A percentile compares a stretch with the other conserved stretches of the same genome.
These are phyloP conservation scores for Firmiana major DNA, from an alignment of 345 rosid genomes.

Conservation along the genomic window DNA sequence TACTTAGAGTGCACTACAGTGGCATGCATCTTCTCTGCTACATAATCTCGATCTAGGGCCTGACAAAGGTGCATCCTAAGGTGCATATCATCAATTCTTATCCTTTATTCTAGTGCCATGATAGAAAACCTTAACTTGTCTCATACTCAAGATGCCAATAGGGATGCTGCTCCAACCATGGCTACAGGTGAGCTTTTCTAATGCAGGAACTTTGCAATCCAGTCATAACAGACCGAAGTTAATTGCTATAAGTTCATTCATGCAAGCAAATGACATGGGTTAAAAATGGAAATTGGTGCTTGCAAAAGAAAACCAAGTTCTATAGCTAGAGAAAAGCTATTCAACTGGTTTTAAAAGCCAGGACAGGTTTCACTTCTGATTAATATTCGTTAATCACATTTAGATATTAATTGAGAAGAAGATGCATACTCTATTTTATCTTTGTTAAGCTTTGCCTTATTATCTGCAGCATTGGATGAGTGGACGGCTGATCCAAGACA, in stretches of 20 bases:
- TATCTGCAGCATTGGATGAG: slow-evolving; percentile 69
- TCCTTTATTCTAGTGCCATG: not conserved
- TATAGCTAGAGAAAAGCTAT: not conserved
- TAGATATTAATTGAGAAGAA: not conserved
- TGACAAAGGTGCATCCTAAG: not conserved
- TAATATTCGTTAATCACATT: not conserved
- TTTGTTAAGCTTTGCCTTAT: slow-evolving; percentile 49
- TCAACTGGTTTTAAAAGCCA: not conserved
- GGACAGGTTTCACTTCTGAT: not conserved
- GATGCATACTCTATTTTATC: slow-evolving; percentile 29
- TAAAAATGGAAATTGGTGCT: not conserved
- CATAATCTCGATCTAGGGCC: not conserved
- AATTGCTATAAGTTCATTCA: not conserved
- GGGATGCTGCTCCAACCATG: not conserved
- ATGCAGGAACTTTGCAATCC: not conserved
- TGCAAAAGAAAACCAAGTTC: not conserved
- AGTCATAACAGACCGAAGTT: not conserved
- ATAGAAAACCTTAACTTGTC: too few species aligned
- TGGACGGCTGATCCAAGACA: slow-evolving; percentile 79
- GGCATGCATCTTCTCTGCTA: not conserved
- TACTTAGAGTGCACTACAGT: too few species aligned
- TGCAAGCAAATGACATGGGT: not conserved
- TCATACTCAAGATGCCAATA: not conserved
- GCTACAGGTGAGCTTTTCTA: not conserved
- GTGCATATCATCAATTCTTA: not conserved